Base-by-base conservation (phyloP, 2,329 filamentous ascomycete species). In the Cladosporium austrohemisphaericum region DNA sequence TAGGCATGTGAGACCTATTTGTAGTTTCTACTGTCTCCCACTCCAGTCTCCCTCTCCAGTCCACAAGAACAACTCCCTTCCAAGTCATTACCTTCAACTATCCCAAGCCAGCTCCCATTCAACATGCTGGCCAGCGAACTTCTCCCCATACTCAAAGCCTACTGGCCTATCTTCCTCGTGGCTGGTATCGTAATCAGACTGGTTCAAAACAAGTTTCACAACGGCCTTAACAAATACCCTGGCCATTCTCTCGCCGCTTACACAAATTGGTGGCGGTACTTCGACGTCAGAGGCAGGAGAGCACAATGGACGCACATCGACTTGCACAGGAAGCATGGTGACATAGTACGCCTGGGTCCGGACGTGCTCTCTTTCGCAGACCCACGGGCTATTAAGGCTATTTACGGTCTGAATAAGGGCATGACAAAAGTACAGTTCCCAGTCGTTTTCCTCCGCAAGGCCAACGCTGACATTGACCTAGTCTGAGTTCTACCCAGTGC, bases 401-500 rank as follows among this genome's bases (percentile, higher is more conserved):
- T 93, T 36, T 94, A 93, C 64, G 87, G 87, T 0, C 68, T 92
- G 35, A 92, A 91, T 65, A 91, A 91, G 67, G 86, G 86, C 0
- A 86, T 89, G 57, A 71, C 79, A 40, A 93, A 93, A 83, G 38
- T 45, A 19, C 11, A 28, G 2, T 13, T 19, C 9, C 13, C 32
- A 19, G 11, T 20, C 11, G 5, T 20, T 10, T 13, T 23, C 11
- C 16, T 6, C 6, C 20, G 10, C 14, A 29, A 7, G 2, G 3
- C 8, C 16, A 19, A 25, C 14, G 14, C 41, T 46, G 10, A 45
- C 25, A 41, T n/a, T 11, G 19, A n/a, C 23, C 18, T 18, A 48
- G 60, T 29, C 57, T 54, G 83, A 87, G 55, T 92, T 92, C 64
- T 92, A 92, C 61, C 79, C 85, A 0, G 85, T 91, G 3, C 87